Conservation (phyloP, 495 filamentous ascomycete genomes). For the Penicillium tannophilum region DNA sequence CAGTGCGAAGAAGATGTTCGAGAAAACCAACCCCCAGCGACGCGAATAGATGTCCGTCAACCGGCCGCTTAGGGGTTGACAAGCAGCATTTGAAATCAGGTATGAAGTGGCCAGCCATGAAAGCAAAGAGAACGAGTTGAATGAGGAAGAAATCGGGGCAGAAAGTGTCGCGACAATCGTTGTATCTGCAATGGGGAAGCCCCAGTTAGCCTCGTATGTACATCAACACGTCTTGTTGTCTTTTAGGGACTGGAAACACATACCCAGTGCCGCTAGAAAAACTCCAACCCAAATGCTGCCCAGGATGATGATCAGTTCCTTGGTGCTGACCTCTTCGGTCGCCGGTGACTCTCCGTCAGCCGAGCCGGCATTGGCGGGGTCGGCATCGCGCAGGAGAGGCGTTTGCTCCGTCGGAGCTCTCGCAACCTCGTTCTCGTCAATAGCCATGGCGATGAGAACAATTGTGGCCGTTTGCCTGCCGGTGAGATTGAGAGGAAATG, state of each 20-base stretch:
- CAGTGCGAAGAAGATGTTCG: conserved; percentile 75
- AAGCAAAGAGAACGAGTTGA: conserved; percentile 78
- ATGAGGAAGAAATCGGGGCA: conserved; percentile 82
- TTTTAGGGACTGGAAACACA: conserved; percentile 2
- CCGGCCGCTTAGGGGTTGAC: conserved; percentile 81
- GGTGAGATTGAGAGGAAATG: conserved; percentile 3
- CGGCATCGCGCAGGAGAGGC: conserved; percentile 37
- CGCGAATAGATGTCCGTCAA: conserved; percentile 89
- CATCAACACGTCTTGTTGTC: neutral
- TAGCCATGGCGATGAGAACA: conserved; percentile 20
- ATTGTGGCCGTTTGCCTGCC: neutral
- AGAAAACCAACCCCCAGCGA: conserved; percentile 73
- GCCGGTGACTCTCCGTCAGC: conserved; percentile 28
- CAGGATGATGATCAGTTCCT: conserved; percentile 46
- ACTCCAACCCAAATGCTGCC: conserved; percentile 71
- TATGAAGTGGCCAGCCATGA: conserved; percentile 93
- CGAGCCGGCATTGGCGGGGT: conserved; percentile 16
- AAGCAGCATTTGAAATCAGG: conserved; percentile 86
- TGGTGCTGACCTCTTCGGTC: conserved; percentile 43
- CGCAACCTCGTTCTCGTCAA: conserved; percentile 13
- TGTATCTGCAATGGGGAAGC: conserved; percentile 51
- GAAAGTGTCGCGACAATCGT: conserved; percentile 86
- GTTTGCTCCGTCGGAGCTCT: conserved; percentile 41
- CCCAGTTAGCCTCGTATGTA: conserved; percentile 11
- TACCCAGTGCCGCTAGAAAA: conserved; percentile 77